phyloP scores from a whole-genome alignment of 225 moss, liverwort and hornwort species.

The Thuidium tamariscinum region DNA sequence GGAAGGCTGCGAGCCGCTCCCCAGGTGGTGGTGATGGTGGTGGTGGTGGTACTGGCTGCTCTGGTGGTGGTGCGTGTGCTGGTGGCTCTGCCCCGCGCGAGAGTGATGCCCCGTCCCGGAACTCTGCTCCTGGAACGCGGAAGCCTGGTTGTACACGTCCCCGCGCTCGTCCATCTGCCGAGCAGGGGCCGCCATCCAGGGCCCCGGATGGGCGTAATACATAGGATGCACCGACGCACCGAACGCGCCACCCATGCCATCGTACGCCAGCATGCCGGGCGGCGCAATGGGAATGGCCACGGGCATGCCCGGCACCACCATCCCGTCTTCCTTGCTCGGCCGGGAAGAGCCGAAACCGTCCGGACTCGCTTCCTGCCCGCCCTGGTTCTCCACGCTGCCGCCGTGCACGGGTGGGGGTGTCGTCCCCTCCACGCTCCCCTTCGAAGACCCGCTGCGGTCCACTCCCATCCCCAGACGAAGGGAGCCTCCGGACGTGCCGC shows the following conservation, averaged over 20 bases:
- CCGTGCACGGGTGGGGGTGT: conserved; percentile 18
- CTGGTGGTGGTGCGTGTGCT: conserved; percentile 27
- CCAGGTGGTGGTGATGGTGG: conserved; percentile 13
- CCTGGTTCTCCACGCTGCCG: conserved; percentile 27
- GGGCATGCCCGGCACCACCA: conserved; percentile 42
- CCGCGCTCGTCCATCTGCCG: conserved; percentile 44
- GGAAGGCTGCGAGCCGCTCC: conserved; percentile 22
- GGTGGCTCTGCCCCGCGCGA: conserved; percentile 34
- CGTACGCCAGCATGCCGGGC: conserved; percentile 60
- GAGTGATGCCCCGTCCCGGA: conserved; percentile 26
- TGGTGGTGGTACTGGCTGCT: conserved; percentile 27
- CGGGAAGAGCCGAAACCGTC: conserved; percentile 34
- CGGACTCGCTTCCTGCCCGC: conserved; percentile 45
- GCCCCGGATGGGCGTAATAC: conserved; percentile 60
- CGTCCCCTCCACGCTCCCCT: conserved; percentile 41
- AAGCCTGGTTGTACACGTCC: conserved; percentile 48
- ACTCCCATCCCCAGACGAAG: conserved; percentile 23
- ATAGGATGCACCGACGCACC: conserved; percentile 59
- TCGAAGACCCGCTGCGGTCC: conserved; percentile 58
- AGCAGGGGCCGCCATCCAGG: conserved; percentile 50
- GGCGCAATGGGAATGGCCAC: conserved; percentile 58
- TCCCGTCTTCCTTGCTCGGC: conserved; percentile 47
- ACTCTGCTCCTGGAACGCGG: conserved; percentile 43
- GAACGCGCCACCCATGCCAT: conserved; percentile 46
- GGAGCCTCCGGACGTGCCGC: conserved; percentile 16